Evolutionary conservation across 495 filamentous ascomycete species (phyloP).

Genomic region (Daldinia concentrica): DNA sequence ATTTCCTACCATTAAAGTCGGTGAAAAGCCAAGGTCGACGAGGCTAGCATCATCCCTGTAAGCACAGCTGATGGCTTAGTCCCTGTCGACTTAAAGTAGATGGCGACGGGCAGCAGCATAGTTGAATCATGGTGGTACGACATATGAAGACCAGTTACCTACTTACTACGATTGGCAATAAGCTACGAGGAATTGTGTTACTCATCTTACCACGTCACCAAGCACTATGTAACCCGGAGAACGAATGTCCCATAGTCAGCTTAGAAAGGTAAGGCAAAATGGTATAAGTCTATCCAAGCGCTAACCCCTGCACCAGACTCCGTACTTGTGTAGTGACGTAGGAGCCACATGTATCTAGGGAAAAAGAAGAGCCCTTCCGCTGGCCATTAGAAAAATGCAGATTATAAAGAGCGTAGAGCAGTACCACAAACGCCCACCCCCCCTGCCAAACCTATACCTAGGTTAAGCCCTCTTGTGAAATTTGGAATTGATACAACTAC

Average conservation of each 20-base stretch:
- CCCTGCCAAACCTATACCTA: slow-evolving; percentile 1
- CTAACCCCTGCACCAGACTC: slow-evolving; percentile 30
- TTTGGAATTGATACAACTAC: slow-evolving; percentile 7
- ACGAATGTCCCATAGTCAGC: background rate
- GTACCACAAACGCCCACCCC: slow-evolving; percentile 6
- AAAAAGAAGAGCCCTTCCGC: slow-evolving; percentile 3
- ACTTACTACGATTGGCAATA: background rate
- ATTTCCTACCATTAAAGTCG: slow-evolving; percentile 11
- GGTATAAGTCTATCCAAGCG: slow-evolving; percentile 39
- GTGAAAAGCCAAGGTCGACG: slow-evolving; percentile 14
- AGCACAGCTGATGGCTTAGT: background rate
- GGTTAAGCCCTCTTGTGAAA: background rate
- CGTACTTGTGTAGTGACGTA: slow-evolving; percentile 31
- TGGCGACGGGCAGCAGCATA: background rate
- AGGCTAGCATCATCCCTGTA: slow-evolving; percentile 11
- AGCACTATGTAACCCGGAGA: background rate
- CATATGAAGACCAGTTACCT: background rate
- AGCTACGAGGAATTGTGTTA: background rate
- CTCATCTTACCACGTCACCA: slow-evolving; percentile 9
- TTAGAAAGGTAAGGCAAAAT: slow-evolving; percentile 6
- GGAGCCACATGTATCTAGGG: slow-evolving; percentile 24
- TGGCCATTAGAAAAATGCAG: slow-evolving; percentile 21
- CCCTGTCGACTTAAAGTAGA: background rate
- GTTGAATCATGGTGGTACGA: slow-evolving; percentile 16
- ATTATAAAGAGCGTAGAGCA: slow-evolving; percentile 30